Base-by-base conservation (phyloP, 805 yeast species). In the Suhomyces canberraensis region DNA sequence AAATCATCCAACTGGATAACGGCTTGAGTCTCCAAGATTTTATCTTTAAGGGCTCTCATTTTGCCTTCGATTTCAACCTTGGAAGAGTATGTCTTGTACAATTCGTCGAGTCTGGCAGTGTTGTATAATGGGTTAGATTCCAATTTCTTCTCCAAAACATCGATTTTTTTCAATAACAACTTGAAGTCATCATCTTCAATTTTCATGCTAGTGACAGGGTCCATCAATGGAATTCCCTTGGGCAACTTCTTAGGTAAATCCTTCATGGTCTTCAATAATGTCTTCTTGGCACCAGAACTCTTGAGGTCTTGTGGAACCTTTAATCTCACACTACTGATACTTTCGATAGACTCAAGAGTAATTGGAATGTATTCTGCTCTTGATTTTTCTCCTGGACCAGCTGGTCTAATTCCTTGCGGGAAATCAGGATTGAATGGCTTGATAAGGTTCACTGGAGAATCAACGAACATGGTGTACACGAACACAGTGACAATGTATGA, bases 1-100 rank as follows among this genome's bases (percentile, higher is more conserved):
- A 93, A 73, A 59, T 93, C 98, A 56, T 93, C 98, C 54, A 93
- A 69, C 61, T 93, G 98, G 48, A 91, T 81, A 13, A 93, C 89
- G 0, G 97, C 84, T 55, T 86, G 89, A 0, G 96, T 93, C 41
- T 88, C 91, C 29, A 71, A 64, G 26, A 91, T 83, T 55, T 84
- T 80, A 18, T 73, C 74, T 48, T 79, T 78, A 25, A 84, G 58
- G 4, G 62, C 61, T 47, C 79, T 78, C 35, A 86, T 79, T 38
- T 81, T 73, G 11, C 67, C 67, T 39, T 74, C 76, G 28, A 88
- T 52, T 0, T 73, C 72, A 43, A 84, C 78, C 60, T 89, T 90
- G 18, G 69, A 61, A 11, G 78, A 63, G 54, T 82, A 95, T 45
- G 77, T 62, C 8, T 75, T 75, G 56, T 84, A 90, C 19, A 84